phyloP scores from a whole-genome alignment of 495 filamentous ascomycete genomes.

The Penicillium herquei region DNA sequence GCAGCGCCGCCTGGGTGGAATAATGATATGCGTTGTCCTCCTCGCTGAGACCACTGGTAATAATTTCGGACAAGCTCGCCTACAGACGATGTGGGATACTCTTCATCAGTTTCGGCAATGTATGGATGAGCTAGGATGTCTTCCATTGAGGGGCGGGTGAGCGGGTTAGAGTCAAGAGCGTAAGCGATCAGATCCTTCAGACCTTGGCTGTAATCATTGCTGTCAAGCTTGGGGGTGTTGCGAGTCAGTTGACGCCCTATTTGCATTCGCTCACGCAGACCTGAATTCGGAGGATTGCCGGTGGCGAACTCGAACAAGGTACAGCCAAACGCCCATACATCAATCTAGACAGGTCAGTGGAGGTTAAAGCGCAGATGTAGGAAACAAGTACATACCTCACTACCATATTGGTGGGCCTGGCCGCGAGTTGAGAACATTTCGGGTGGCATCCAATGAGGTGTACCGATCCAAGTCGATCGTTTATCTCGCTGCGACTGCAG shows the following conservation, averaged over 20 bases:
- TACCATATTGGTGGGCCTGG: slow-evolving; percentile 53
- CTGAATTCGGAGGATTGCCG: slow-evolving; percentile 71
- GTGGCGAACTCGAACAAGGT: slow-evolving; percentile 91
- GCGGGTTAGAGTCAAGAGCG: slow-evolving; percentile 72
- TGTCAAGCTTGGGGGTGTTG: slow-evolving; percentile 65
- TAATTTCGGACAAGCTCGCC: slow-evolving; percentile 77
- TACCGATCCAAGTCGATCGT: slow-evolving; percentile 89
- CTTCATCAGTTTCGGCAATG: slow-evolving; percentile 56
- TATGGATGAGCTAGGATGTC: slow-evolving; percentile 47
- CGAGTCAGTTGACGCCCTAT: slow-evolving; percentile 63
- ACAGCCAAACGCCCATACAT: slow-evolving; percentile 94
- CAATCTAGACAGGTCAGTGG: slow-evolving; percentile 54
- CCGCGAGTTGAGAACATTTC: slow-evolving; percentile 63
- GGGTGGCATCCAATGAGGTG: slow-evolving; percentile 95
- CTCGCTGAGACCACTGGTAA: slow-evolving; percentile 79
- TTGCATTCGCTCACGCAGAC: slow-evolving; percentile 48
- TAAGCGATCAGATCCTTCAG: slow-evolving; percentile 77
- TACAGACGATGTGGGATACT: slow-evolving; percentile 64
- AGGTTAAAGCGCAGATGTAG: not conserved
- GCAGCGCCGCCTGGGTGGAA: slow-evolving; percentile 75
- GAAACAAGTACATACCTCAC: slow-evolving; percentile 38
- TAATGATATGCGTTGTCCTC: slow-evolving; percentile 79
- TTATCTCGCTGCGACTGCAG: slow-evolving; percentile 83
- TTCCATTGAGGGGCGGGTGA: slow-evolving; percentile 65
- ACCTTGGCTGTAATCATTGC: slow-evolving; percentile 67